Evolutionary conservation across 768 basidiomycete genomes (phyloP).

Genomic region (Suillus ampliporus): DNA sequence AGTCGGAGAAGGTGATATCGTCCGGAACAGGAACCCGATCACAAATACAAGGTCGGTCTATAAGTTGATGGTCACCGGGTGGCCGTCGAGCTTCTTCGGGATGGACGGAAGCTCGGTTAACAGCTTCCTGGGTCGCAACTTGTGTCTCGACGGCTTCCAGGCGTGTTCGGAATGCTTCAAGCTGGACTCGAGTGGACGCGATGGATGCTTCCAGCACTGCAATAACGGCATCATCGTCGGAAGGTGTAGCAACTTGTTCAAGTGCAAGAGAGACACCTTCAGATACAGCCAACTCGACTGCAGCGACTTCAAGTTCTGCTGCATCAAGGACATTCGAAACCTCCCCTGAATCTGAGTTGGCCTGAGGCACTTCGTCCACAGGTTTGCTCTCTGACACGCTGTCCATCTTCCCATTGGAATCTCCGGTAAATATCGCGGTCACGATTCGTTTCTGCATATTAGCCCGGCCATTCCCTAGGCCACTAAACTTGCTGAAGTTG

Average conservation of each 20-base stretch:
- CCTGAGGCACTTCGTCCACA: background rate
- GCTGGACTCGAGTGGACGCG: constrained; percentile 25
- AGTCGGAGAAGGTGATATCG: background rate
- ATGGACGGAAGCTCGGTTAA: background rate
- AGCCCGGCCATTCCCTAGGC: constrained; percentile 10
- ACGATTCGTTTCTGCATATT: constrained; percentile 26
- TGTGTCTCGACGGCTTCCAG: constrained; percentile 34
- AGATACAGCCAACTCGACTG: background rate
- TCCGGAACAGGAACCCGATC: background rate
- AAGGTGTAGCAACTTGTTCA: background rate
- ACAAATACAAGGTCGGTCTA: background rate
- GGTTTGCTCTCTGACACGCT: background rate
- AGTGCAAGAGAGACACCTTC: background rate
- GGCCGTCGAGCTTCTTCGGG: background rate
- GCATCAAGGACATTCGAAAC: background rate
- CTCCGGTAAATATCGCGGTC: constrained; percentile 38
- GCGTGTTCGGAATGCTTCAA: constrained; percentile 33
- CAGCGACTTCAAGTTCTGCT: background rate
- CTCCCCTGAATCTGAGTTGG: background rate
- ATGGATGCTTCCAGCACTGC: constrained; percentile 31
- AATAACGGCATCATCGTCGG: constrained; percentile 15
- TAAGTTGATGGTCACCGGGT: background rate
- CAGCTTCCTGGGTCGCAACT: constrained; percentile 21
- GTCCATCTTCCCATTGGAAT: background rate
- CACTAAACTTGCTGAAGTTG: background rate